Percentiles rank a stretch among this genome's conserved stretches.
These are phyloP conservation scores for Russula olivacea DNA, from an alignment of 768 basidiomycete species.

Conservation along the genomic window DNA sequence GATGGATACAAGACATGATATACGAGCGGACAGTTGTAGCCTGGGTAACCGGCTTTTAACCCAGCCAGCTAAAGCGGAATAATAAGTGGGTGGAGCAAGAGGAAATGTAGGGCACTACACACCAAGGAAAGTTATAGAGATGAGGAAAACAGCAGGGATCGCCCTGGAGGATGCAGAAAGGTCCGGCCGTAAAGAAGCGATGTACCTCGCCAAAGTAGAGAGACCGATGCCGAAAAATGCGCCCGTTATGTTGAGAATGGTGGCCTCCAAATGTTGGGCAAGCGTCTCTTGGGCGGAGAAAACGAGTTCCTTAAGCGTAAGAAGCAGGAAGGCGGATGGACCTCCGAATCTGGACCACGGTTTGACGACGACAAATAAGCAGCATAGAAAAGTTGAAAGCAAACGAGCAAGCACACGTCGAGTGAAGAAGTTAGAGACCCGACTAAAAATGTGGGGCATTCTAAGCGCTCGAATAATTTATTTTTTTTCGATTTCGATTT, in stretches of 20 bases:
- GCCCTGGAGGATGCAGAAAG: slow-evolving; percentile 32
- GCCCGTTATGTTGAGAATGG: slow-evolving; percentile 40
- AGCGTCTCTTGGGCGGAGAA: slow-evolving; percentile 44
- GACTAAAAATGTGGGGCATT: not conserved
- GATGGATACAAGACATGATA: slow-evolving; percentile 43
- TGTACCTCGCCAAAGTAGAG: slow-evolving; percentile 34
- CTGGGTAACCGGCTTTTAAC: slow-evolving; percentile 44
- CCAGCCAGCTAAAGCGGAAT: slow-evolving; percentile 32
- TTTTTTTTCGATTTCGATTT: not conserved
- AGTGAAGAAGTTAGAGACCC: slow-evolving; percentile 23
- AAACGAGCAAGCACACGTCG: slow-evolving; percentile 37
- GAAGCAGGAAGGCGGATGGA: slow-evolving; percentile 34
- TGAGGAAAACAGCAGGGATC: slow-evolving; percentile 40
- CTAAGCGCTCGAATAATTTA: not conserved
- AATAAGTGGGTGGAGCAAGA: slow-evolving; percentile 2
- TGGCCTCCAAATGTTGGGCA: slow-evolving; percentile 44
- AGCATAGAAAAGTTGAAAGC: slow-evolving; percentile 42
- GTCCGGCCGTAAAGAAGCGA: slow-evolving; percentile 30
- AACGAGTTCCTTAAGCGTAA: slow-evolving; percentile 41
- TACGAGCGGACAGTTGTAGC: slow-evolving; percentile 40
- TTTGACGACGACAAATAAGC: slow-evolving; percentile 35
- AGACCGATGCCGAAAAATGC: slow-evolving; percentile 38
- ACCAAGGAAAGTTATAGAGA: slow-evolving; percentile 38
- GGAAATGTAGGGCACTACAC: not conserved
- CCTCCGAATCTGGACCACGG: slow-evolving; percentile 40